Percentiles rank a stretch among this genome's conserved stretches.
Evolutionary conservation across 2,329 filamentous ascomycete genomes (phyloP).

Genomic region (Elsinoe arachidis): DNA sequence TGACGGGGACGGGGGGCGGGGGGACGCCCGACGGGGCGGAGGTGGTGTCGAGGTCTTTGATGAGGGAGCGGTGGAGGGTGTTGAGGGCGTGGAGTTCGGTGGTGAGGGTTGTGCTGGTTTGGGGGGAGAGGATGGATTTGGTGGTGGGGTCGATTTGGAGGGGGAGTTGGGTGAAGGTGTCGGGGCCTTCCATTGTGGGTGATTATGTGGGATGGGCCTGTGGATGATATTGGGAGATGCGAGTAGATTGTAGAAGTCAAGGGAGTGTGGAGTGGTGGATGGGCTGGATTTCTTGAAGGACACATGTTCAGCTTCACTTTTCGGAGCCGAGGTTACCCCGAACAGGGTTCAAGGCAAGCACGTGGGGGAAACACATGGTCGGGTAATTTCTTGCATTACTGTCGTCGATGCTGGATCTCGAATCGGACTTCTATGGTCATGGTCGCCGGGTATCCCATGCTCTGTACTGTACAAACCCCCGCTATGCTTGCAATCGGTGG

Average conservation of each 20-base stretch:
- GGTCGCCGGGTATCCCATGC: constrained; percentile 3
- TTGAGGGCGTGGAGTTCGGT: constrained; percentile 62
- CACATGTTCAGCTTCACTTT: constrained; percentile 9
- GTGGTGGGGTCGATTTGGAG: constrained; percentile 72
- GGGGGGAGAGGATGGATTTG: constrained; percentile 57
- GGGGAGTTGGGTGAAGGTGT: constrained; percentile 74
- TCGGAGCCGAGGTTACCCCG: constrained; percentile 7
- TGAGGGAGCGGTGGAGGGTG: constrained; percentile 63
- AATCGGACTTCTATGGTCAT: not conserved
- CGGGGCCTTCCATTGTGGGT: constrained; percentile 28
- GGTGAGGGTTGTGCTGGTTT: constrained; percentile 30
- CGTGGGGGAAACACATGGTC: too few species aligned
- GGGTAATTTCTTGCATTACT: not conserved
- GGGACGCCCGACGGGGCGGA: constrained; percentile 57
- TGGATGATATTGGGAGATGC: constrained; percentile 1
- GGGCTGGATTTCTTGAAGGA: not conserved
- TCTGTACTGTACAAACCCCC: constrained; percentile 4
- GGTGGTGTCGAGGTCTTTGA: constrained; percentile 47
- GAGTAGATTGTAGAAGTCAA: not conserved
- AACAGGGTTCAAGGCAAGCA: not conserved
- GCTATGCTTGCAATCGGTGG: constrained; percentile 3
- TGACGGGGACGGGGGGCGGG: constrained; percentile 80
- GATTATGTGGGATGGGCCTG: constrained; percentile 5
- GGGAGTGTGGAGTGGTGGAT: not conserved
- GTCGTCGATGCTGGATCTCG: constrained; percentile 6